Percentiles rank a stretch among this genome's conserved stretches.
Evolutionary conservation across 208 protist genomes (phyloP).

Genomic region (Acanthamoeba castellanii): DNA sequence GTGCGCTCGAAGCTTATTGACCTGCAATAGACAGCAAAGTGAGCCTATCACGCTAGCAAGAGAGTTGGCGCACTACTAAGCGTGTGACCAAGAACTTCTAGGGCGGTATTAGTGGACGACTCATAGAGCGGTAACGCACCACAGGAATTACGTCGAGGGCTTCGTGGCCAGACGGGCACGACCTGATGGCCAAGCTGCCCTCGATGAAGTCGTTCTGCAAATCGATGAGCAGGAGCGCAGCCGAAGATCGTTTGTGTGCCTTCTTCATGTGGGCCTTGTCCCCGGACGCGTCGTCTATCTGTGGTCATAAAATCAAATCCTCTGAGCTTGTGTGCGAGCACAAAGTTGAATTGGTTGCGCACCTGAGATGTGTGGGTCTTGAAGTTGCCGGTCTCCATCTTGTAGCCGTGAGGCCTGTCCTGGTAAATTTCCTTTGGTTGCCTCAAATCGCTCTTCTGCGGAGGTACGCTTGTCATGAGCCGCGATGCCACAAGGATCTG

Average conservation of each 20-base stretch:
- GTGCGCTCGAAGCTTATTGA: slow-evolving; percentile 11
- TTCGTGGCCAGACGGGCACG: slow-evolving; percentile 13
- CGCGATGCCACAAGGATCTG: neutral
- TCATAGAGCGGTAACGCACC: neutral
- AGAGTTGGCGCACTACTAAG: neutral
- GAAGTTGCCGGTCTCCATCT: neutral
- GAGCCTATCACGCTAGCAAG: neutral
- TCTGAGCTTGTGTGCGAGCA: neutral
- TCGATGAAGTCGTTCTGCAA: slow-evolving; percentile 70
- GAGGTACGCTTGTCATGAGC: neutral
- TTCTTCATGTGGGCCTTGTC: slow-evolving; percentile 12
- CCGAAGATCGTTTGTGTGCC: neutral
- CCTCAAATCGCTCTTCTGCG: neutral
- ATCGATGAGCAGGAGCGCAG: slow-evolving; percentile 44
- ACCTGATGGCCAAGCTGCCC: slow-evolving; percentile 9
- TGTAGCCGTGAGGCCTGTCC: neutral
- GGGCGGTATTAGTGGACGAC: no score
- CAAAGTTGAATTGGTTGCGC: neutral
- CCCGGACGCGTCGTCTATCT: neutral
- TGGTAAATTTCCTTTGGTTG: slow-evolving; percentile 17
- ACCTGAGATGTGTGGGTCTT: neutral
- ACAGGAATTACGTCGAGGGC: slow-evolving; percentile 33
- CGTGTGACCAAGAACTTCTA: no score
- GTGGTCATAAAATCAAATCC: neutral
- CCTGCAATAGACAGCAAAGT: neutral